A percentile compares a stretch with the other conserved stretches of the same genome.
Evolutionary conservation across 306 rosid species (phyloP).

Genomic region (Boehmeria nivea): DNA sequence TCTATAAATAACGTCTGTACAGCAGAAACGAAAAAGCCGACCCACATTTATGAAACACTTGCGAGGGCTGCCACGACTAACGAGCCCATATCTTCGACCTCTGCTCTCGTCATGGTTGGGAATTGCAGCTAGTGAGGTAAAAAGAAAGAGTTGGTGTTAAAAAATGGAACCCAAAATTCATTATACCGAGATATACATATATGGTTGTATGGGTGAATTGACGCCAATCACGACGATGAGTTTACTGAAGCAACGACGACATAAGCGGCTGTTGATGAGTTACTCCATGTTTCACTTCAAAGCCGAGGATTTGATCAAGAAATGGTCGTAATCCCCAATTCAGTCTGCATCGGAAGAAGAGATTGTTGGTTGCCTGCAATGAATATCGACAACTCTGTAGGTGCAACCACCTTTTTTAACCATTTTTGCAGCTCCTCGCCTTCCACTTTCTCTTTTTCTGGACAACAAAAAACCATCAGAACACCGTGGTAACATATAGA

Average conservation of each 20-base stretch:
- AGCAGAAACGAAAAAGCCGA: constrained; percentile 36
- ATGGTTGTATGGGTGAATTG: constrained; percentile 30
- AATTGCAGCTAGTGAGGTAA: constrained; percentile 13
- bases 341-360: constrained; percentile 50
- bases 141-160: constrained; percentile 28
- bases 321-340: constrained; percentile 22
- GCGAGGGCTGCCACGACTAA: constrained; percentile 26
- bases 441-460: constrained; percentile 90
- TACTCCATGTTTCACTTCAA: constrained; percentile 27
- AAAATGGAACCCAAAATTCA: constrained; percentile 41
- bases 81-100: constrained; percentile 8
- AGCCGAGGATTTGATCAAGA: constrained; percentile 19
- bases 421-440: constrained; percentile 86
- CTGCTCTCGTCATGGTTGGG: constrained; percentile 17
- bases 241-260: constrained; percentile 36
- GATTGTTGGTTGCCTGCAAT: constrained; percentile 52
- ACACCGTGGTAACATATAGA: constrained; percentile 11
- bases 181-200: constrained; percentile 45
- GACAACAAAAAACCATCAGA: constrained; percentile 34
- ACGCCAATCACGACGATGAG: constrained; percentile 27
- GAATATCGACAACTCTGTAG: constrained; percentile 61
- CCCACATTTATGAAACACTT: constrained; percentile 8
- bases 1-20: constrained; percentile 49
- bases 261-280: constrained; percentile 20
- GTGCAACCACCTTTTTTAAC: constrained; percentile 83